Evolutionary conservation across 805 yeast species (phyloP), one percentile per base, ranked within the genome.

Genomic region (Zygotorulaspora sp.): DNA sequence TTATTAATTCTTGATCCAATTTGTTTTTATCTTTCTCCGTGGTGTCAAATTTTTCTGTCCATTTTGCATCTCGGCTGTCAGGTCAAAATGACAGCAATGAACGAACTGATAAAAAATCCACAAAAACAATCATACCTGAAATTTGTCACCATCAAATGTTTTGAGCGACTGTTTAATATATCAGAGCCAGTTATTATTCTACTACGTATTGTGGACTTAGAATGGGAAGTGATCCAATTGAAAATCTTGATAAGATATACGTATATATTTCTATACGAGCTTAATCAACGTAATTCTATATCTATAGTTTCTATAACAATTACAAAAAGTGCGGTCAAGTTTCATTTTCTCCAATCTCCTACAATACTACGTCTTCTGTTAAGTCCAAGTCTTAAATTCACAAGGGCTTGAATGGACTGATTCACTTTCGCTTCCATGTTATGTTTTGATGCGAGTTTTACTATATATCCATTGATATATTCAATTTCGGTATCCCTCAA

Each of bases 391-490:
- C 68, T 61, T 21, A 67, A 40, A 16, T 60, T 63, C 4, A 66
- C 67, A 11, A 67, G 43, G 26, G 60, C 55, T 7, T 48, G 43
- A 7, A 66, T 51, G 1, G 68, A 57, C 30, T 48, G 49, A 45
- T 66, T 66, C 17, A 58, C 56, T 20, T 60, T 58, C 1, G 61
- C 58, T 2, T 41, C 52, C 30, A 63, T 24, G 0, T 69, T 66
- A 32, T 70, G 61, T 41, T 65, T 62, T 20, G 59, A 49, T 1
- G 85, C 95, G 36, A 78, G 61, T 5, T 53, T 56, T 1, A 74
- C 80, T 9, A 89, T 69, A 53, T 78, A 86, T 1, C 97, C 97
- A 56, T 89, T 92, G 42, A 90, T 80, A 56, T 74, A 83, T 43
- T 80, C 83, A 14, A 90, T 75, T 55, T 90, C 98, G 0, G 92